Conservation (phyloP, 768 basidiomycete species). For the Clitopilus hobsonii region DNA sequence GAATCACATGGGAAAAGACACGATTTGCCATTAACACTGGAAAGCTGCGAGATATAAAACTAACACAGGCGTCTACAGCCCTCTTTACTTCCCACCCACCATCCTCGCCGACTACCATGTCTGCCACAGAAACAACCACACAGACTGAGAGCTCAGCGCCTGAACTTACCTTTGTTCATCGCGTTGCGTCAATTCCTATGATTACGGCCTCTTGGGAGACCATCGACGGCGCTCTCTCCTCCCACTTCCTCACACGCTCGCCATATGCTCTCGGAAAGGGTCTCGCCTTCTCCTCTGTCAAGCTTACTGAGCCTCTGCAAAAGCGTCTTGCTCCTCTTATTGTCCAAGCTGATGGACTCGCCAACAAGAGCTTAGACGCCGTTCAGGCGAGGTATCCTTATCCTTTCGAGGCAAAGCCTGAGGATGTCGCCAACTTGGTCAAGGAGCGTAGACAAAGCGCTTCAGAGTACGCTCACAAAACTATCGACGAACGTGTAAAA, state of each 20-base stretch:
- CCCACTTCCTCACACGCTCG: constrained; percentile 55
- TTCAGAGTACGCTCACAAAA: constrained; percentile 52
- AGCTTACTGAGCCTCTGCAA: constrained; percentile 62
- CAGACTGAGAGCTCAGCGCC: constrained; percentile 26
- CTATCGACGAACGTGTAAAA: constrained; percentile 61
- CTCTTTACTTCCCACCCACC: not conserved
- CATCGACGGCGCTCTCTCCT: constrained; percentile 54
- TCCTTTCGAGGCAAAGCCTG: constrained; percentile 69
- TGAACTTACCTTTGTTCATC: constrained; percentile 55
- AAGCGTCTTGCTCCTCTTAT: constrained; percentile 62
- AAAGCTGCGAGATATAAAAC: not conserved
- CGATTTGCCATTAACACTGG: not conserved
- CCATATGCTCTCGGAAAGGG: constrained; percentile 64
- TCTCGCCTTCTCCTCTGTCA: constrained; percentile 55
- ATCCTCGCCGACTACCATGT: constrained; percentile 17
- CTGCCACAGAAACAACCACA: constrained; percentile 20
- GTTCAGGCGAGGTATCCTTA: constrained; percentile 73
- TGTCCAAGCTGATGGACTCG: constrained; percentile 55
- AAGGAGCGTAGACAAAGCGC: constrained; percentile 53
- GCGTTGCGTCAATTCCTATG: constrained; percentile 71
- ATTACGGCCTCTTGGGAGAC: constrained; percentile 60
- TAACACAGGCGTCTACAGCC: not conserved
- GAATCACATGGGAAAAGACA: not conserved
- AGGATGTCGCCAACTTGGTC: constrained; percentile 61
- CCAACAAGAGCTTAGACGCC: constrained; percentile 71